These are phyloP conservation scores for Pyrus betulifolia DNA, from an alignment of 306 rosid genomes.

Conservation along the genomic window DNA sequence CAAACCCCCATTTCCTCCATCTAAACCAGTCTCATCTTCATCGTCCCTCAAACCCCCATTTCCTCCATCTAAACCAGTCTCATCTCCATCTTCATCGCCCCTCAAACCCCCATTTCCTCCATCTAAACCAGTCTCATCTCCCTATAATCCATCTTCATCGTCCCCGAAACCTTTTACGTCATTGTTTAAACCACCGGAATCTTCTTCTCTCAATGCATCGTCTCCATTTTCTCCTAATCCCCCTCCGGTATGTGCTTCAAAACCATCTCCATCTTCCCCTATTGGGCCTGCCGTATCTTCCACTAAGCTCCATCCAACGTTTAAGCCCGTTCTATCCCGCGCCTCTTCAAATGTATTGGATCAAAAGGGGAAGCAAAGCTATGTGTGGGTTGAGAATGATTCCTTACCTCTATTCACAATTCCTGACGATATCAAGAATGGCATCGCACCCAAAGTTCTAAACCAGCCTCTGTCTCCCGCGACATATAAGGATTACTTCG, in stretches of 20 bases:
- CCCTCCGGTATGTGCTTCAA: not conserved
- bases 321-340: not conserved
- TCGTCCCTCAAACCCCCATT: not conserved
- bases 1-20: not conserved
- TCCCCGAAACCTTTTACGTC: not conserved
- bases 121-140: not conserved
- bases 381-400: constrained; percentile 1
- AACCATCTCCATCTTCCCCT: not conserved
- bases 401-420: constrained; percentile 16
- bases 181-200: too few relatives aligned
- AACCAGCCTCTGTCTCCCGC: constrained; percentile 16
- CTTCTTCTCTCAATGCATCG: not conserved
- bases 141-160: not conserved
- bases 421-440: constrained; percentile 27
- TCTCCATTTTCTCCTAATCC: not conserved
- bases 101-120: not conserved
- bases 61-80: not conserved
- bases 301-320: not conserved
- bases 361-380: not conserved
- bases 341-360: not conserved
- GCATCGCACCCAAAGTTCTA: constrained; percentile 21
- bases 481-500: constrained; percentile 32
- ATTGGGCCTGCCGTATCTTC: not conserved
- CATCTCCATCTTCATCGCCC: not conserved
- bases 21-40: not conserved